These are phyloP conservation scores for Cercospora citrullina DNA, from an alignment of 2,329 filamentous ascomycete genomes.

Conservation along the genomic window DNA sequence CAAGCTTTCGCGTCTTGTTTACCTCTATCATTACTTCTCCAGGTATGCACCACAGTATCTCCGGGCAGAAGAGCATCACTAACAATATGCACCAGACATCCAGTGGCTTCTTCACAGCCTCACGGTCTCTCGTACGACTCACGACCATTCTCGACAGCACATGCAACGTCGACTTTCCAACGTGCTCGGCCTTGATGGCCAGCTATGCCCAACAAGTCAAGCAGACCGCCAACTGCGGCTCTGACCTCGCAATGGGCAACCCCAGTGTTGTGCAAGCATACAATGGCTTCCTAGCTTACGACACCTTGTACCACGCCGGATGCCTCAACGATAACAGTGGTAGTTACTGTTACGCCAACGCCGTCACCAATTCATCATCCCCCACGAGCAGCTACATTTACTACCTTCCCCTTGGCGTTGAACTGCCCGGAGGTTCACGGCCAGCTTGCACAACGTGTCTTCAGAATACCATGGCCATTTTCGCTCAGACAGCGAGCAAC, in stretches of 20 bases:
- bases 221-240: constrained; percentile 63
- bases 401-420: constrained; percentile 75
- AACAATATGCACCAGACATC: constrained; percentile 62
- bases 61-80: background rate
- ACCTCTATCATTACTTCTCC: constrained; percentile 79
- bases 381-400: constrained; percentile 78
- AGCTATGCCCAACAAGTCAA: constrained; percentile 66
- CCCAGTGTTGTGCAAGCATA: constrained; percentile 72
- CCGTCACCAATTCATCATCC: constrained; percentile 72
- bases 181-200: constrained; percentile 67
- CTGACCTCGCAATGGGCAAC: constrained; percentile 68
- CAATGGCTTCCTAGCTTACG: constrained; percentile 73
- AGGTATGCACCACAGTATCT: constrained; percentile 54
- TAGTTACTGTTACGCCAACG: constrained; percentile 74
- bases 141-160: constrained; percentile 76
- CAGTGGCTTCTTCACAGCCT: constrained; percentile 76
- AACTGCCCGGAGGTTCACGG: constrained; percentile 64
- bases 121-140: constrained; percentile 68
- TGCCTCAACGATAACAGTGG: constrained; percentile 66
- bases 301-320: constrained; percentile 73
- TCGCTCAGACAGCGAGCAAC: constrained; percentile 67
- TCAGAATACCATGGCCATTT: constrained; percentile 78
- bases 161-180: constrained; percentile 66
- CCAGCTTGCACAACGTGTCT: constrained; percentile 77
- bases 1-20: constrained; percentile 71